Evolutionary conservation across 345 rosid species (phyloP).

Genomic region (Boechera divaricarpa): DNA sequence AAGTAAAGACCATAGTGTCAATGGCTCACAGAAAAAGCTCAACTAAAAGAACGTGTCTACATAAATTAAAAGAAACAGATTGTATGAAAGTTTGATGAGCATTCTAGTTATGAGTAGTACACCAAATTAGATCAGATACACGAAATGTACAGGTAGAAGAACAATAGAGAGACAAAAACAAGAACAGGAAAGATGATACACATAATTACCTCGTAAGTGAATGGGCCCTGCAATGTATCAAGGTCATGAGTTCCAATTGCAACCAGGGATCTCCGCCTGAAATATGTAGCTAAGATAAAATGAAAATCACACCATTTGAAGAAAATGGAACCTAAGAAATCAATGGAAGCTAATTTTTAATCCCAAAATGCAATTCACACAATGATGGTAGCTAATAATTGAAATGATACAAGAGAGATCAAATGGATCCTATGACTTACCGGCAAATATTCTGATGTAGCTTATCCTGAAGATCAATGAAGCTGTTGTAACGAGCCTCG

Average conservation of each 20-base stretch:
- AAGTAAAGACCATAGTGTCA: not conserved
- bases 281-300: conserved; percentile 14
- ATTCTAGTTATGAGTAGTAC: not conserved
- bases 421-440: conserved; percentile 44
- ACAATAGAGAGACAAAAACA: not conserved
- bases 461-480: conserved; percentile 96
- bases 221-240: conserved; percentile 86
- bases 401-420: not conserved
- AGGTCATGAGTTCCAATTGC: conserved; percentile 98
- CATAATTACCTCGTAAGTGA: conserved; percentile 80
- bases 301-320: not conserved
- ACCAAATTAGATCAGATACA: not conserved
- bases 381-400: conserved; percentile 2
- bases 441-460: conserved; percentile 95
- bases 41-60: not conserved
- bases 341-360: not conserved
- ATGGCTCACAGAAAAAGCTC: not conserved
- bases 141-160: not conserved
- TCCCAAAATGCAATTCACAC: conserved; percentile 17
- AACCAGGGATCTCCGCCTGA: conserved; percentile 83
- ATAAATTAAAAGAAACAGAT: not conserved
- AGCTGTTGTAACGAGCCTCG: conserved; percentile 90
- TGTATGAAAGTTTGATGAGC: not conserved
- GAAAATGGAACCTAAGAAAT: not conserved
- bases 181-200: not conserved